Evolutionary conservation across 169 alveolate genomes (phyloP).

Genomic region (Plasmodium yoelii): DNA sequence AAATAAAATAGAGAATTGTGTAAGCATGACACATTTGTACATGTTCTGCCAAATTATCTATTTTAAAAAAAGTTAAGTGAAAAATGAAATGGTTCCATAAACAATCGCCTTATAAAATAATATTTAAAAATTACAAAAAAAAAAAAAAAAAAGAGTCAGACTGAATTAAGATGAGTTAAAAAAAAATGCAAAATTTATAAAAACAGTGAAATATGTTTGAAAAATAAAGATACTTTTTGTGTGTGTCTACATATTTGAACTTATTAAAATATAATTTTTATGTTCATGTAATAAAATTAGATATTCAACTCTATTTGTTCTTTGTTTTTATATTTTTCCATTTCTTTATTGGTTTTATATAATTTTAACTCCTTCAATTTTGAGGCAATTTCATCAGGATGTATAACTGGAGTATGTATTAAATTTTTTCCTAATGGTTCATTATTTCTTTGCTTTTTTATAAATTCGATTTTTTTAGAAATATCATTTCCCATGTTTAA

Average conservation of each 20-base stretch:
- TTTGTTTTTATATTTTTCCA: conserved; percentile 7
- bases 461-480: conserved; percentile 73
- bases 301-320: conserved; percentile 4
- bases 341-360: conserved; percentile 50
- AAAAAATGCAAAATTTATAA: neutral
- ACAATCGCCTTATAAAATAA: neutral
- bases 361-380: conserved; percentile 71
- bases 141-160: neutral
- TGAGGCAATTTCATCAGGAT: conserved; percentile 51
- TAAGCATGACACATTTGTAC: too few relatives aligned
- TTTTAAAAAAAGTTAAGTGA: too few relatives aligned
- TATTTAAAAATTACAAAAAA: conserved; percentile 8
- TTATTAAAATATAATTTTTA: too few relatives aligned
- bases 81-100: neutral
- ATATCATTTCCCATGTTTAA: conserved; percentile 62
- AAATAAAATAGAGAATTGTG: too few relatives aligned
- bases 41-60: too few relatives aligned
- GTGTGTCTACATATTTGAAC: neutral
- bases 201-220: neutral
- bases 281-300: neutral
- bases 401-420: conserved; percentile 45
- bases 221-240: neutral
- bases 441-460: conserved; percentile 76
- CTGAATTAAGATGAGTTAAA: neutral
- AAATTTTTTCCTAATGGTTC: conserved; percentile 75